Evolutionary conservation across 768 basidiomycete genomes (phyloP), one percentile per base, ranked within the genome.

Genomic region (Obba rivulosa): DNA sequence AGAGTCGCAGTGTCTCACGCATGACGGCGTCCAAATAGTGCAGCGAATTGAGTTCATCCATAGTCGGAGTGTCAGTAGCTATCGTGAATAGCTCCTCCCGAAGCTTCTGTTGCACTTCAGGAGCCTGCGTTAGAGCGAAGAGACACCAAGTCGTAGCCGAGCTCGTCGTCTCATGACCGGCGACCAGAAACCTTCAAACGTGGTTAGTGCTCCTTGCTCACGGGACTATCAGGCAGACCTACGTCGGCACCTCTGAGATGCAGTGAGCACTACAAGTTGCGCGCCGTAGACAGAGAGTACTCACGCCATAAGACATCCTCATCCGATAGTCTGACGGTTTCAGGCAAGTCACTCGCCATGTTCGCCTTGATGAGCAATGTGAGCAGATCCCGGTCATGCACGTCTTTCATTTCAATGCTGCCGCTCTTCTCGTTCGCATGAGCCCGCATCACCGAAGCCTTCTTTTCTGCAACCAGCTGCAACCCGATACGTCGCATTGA

Each of bases 1-100:
- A 70, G 1, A 81, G 40, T 0, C 84, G 75, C 48, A 86, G 61
- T 0, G 74, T 77, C 63, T 86, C 85, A 8, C 77, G 73, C 2
- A 83, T 69, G 9, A 85, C 74, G 18, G 69, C 69, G 53, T 87
- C 87, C n/a, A 90, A 78, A 56, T 85, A 87, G 0, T 81, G 75
- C 3, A 92, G 69, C 3, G 74, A 68, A 48, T 78, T 75, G 1
- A 90, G 72, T 25, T 81, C 74, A 24, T 89, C 86, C 80, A 87
- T 85, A 3, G 74, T 72, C 3, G 85, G 85, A 1, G 18, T 53
- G 35, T 55, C 51, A 0, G 77, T 80, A 1, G 69, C 56, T 10
- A 82, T 66, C 0, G 65, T 57, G 23, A 61, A 54, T 9, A 75
- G 51, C 54, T 77, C 75, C 5, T 67, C 62, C 18, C 71, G 69